Evolutionary conservation across 129 eudicot species (phyloP).

Genomic region (Solidago caesia): DNA sequence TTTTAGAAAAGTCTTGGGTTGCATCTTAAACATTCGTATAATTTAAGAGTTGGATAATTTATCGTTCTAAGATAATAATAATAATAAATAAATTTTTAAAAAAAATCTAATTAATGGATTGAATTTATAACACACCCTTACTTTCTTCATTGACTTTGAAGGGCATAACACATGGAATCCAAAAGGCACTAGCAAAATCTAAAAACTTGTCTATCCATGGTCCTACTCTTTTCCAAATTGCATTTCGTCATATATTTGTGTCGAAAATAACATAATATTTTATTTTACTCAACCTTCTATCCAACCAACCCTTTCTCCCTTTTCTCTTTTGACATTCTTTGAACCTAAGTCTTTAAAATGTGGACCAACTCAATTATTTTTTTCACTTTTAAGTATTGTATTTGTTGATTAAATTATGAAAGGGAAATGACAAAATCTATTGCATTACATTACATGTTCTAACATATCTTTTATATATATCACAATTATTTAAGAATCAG

Average conservation of each 20-base stretch:
- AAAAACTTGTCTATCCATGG: constrained; percentile 16
- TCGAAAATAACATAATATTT: neutral
- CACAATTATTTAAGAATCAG: too few species aligned
- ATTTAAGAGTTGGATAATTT: too few species aligned
- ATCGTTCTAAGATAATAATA: too few species aligned
- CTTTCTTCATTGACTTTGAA: constrained; percentile 7
- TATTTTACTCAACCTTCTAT: constrained; percentile 21
- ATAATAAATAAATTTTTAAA: too few species aligned
- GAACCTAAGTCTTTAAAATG: constrained; percentile 19
- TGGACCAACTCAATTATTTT: constrained; percentile 18
- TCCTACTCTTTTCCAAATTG: constrained; percentile 23
- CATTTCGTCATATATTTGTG: neutral
- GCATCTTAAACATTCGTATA: too few species aligned
- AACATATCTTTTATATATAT: neutral
- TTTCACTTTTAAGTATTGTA: neutral
- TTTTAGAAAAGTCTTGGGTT: too few species aligned
- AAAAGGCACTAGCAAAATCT: constrained; percentile 15
- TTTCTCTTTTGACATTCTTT: constrained; percentile 22
- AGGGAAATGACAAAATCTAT: neutral
- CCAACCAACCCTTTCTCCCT: neutral
- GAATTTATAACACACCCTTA: neutral
- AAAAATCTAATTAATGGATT: neutral
- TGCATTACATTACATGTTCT: neutral
- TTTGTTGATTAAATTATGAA: neutral
- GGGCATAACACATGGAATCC: constrained; percentile 26